Evolutionary conservation across 75 land plant genomes (phyloP).

Genomic region (Cupressus sempervirens): DNA sequence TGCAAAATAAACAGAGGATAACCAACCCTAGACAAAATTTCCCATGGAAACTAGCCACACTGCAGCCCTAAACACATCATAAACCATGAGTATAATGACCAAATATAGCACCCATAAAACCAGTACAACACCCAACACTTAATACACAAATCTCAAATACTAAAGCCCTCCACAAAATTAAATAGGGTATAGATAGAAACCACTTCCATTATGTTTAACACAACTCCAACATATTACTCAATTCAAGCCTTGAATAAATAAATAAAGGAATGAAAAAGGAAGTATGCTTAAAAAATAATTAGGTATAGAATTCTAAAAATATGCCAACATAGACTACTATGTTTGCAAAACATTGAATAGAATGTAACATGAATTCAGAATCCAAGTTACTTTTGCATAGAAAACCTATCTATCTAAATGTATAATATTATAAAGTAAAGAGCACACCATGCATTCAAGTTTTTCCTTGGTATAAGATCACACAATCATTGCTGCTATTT

Average conservation of each 20-base stretch:
- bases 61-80: slow-evolving; percentile 2
- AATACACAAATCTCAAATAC: background rate
- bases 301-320: too few relatives aligned
- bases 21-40: slow-evolving; percentile 5
- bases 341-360: too few relatives aligned
- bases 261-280: background rate
- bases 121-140: background rate
- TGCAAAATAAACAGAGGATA: background rate
- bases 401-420: too few relatives aligned
- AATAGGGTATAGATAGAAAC: background rate
- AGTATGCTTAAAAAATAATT: background rate
- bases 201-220: background rate
- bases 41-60: slow-evolving; percentile 12
- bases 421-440: background rate
- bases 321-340: too few relatives aligned
- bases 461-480: background rate
- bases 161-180: background rate
- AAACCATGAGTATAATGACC: slow-evolving; percentile 9
- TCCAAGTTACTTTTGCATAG: too few relatives aligned
- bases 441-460: background rate
- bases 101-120: background rate
- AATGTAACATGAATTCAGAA: too few relatives aligned
- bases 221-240: background rate
- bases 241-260: background rate
- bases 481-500: background rate